Base-by-base conservation (phyloP, 495 filamentous ascomycete genomes). In the Sordaria brevicollis region DNA sequence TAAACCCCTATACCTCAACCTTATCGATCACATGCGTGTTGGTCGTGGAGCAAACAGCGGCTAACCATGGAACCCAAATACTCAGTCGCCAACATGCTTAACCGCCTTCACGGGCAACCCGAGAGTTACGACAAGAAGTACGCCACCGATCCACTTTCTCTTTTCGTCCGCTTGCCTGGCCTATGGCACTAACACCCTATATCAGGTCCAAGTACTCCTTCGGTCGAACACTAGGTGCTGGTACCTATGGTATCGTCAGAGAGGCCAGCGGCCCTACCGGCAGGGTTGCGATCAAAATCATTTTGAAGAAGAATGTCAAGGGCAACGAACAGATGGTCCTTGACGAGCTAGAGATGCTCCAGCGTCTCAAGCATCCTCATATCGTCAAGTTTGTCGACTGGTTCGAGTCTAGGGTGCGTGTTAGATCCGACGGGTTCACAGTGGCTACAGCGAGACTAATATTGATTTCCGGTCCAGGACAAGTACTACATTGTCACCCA, bases 401-500 rank as follows among this genome's bases (percentile, higher is more conserved):
- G 95, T 99, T 99, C 76, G 95, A 99, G 82, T 97, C 94, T 62
- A 93, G 93, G 76, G 90, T 91, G 77, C 65, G 84, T 81, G 33
- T 21, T 25, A 11, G 41, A 66, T 54, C 15, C 37, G 11, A 62
- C 62, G 34, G 37, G 8, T 4, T 43, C 8, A 17, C 33, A 17
- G 36, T 54, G 33, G 39, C 49, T 72, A 43, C 34, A 15, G 21
- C 35, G 65, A 41, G 19, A 72, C 71, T 69, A 54, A 73, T 65
- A 65, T 36, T 17, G 4, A 13, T 21, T n/a, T 10, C 10, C 39
- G 57, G n/a, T 76, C 4, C 70, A 98, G 94, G 95, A 99, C 84
- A 99, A 99, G 84, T 99, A 97, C 83, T 99, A 99, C 80, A 99
- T 99, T 74, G 94, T 99, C 77, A 99, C 95, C 43, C 91, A 99